Conservation (phyloP, 495 filamentous ascomycete species). For the Extremus antarcticus region DNA sequence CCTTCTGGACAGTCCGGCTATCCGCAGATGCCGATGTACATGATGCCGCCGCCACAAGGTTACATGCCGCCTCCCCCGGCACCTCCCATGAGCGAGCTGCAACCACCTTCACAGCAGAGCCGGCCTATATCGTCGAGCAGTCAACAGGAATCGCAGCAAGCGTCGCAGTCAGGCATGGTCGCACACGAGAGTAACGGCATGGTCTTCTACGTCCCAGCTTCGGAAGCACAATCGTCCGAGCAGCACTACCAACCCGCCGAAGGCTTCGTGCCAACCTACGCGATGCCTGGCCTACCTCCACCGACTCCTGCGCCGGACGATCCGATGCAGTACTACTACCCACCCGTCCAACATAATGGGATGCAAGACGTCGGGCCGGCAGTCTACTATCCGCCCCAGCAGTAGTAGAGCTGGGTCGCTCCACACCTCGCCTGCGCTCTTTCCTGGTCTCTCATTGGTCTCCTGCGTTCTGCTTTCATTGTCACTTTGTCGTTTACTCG, state of each 20-base stretch:
- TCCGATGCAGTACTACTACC: conserved; percentile 2
- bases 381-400: background rate
- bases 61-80: conserved; percentile 9
- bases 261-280: conserved; percentile 18
- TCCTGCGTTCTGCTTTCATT: background rate
- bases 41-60: conserved; percentile 8
- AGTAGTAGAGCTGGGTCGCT: background rate
- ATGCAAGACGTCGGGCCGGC: background rate
- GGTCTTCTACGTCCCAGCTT: conserved; percentile 84
- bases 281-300: conserved; percentile 14
- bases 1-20: conserved; percentile 12
- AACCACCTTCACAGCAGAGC: conserved; percentile 36
- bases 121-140: conserved; percentile 17
- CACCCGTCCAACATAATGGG: background rate
- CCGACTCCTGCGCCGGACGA: background rate
- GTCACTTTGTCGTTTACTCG: background rate
- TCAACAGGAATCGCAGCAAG: conserved; percentile 36
- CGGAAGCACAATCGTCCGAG: conserved; percentile 47
- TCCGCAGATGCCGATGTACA: conserved; percentile 7
- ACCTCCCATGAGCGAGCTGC: background rate
- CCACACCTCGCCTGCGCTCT: background rate
- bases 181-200: conserved; percentile 90
- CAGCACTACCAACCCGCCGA: conserved; percentile 17
- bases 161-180: conserved; percentile 55
- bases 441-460: background rate